phyloP scores from a whole-genome alignment of 2,329 filamentous ascomycete species.

The Ilyonectria robusta region DNA sequence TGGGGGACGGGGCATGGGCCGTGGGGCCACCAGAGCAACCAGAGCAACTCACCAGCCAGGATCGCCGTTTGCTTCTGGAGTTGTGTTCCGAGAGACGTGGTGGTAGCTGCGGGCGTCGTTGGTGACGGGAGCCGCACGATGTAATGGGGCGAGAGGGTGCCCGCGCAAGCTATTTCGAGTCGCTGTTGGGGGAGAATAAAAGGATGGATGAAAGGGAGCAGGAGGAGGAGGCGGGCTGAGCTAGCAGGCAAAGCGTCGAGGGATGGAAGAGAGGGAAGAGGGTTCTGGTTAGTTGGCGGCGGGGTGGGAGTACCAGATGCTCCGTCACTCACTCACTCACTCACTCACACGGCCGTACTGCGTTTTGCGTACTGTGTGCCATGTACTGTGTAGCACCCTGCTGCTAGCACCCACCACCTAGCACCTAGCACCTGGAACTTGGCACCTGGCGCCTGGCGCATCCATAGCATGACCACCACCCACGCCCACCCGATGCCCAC shows the following conservation, averaged over 20 bases:
- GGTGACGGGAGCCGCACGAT: not conserved
- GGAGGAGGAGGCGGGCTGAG: not conserved
- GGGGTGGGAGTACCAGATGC: not conserved
- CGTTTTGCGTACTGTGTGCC: not conserved
- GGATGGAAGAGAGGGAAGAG: not conserved
- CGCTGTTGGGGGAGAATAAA: not conserved
- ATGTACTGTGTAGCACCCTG: constrained; percentile 21
- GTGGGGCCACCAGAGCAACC: constrained; percentile 2
- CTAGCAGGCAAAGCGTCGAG: not conserved
- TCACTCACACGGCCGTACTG: constrained; percentile 1
- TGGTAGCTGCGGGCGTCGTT: not conserved
- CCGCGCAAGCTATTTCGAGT: not conserved
- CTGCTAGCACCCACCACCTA: constrained; percentile 14
- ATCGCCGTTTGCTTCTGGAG: not conserved
- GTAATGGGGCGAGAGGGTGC: not conserved
- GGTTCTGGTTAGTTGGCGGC: constrained; percentile 1
- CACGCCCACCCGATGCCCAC: not conserved
- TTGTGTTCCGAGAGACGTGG: not conserved
- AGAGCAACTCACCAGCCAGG: constrained; percentile 6
- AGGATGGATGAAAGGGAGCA: not conserved
- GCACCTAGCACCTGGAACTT: constrained; percentile 22
- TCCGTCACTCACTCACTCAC: no score
- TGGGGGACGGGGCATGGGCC: constrained; percentile 4
- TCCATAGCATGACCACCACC: constrained; percentile 3
- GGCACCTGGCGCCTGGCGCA: constrained; percentile 23